These are phyloP conservation scores for Trypanosoma boissoni DNA, from an alignment of 208 protist genomes.

Conservation along the genomic window DNA sequence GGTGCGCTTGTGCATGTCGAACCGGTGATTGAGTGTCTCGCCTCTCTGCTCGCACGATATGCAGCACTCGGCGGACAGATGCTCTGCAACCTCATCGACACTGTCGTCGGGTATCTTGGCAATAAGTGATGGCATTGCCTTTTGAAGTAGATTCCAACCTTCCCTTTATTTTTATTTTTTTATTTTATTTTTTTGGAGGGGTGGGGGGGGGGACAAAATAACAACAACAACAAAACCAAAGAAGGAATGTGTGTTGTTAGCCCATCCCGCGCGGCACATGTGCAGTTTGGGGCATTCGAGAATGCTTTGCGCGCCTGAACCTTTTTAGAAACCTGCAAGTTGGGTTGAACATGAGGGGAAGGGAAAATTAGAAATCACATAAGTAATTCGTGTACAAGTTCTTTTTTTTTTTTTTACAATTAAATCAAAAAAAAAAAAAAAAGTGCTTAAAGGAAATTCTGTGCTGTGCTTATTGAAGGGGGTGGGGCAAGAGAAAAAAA, in stretches of 20 bases:
- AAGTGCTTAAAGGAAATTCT: neutral
- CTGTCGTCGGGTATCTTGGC: constrained; percentile 36
- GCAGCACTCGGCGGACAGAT: constrained; percentile 50
- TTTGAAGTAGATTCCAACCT: no score
- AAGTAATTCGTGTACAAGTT: neutral
- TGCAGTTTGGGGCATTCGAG: no score
- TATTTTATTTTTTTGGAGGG: no score
- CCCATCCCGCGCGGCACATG: no score
- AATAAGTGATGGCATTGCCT: constrained; percentile 6
- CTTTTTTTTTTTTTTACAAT: constrained; percentile 14
- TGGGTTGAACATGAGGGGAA: neutral
- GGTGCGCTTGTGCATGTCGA: constrained; percentile 92
- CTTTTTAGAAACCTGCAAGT: neutral
- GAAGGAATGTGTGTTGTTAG: no score
- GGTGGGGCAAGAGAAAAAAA: no score
- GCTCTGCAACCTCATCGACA: constrained; percentile 45
- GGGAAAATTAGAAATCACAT: neutral
- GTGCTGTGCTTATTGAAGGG: no score
- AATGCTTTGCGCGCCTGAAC: no score
- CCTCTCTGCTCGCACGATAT: constrained; percentile 46
- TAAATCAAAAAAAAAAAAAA: constrained; percentile 1
- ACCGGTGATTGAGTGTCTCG: constrained; percentile 90
- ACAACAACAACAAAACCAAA: no score
- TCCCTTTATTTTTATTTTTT: no score
- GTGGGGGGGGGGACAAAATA: no score